Conservation (phyloP, 768 basidiomycete genomes). For the Suillus luteus region DNA sequence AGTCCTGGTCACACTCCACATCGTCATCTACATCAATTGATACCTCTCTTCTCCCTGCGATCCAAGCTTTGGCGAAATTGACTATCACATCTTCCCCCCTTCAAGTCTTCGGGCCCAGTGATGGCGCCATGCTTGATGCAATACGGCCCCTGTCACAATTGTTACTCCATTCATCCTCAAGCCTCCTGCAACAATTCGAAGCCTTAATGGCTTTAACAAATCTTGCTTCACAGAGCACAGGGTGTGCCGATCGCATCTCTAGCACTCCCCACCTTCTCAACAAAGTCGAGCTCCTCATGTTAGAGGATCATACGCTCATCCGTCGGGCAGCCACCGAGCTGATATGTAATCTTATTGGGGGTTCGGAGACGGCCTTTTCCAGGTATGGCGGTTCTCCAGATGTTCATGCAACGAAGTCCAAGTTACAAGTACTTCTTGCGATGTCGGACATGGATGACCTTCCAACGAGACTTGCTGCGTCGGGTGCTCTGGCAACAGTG, state of each 20-base stretch:
- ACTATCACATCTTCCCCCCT: slow-evolving; percentile 89
- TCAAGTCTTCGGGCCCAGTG: slow-evolving; percentile 87
- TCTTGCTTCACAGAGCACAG: slow-evolving; percentile 74
- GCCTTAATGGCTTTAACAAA: slow-evolving; percentile 96
- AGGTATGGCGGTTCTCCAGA: slow-evolving; percentile 58
- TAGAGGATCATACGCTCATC: slow-evolving; percentile 82
- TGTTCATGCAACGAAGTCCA: slow-evolving; percentile 45
- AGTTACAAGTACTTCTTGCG: slow-evolving; percentile 81
- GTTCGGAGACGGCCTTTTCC: slow-evolving; percentile 74
- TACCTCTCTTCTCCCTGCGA: slow-evolving; percentile 53
- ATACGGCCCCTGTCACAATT: slow-evolving; percentile 78
- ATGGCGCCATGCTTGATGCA: slow-evolving; percentile 76
- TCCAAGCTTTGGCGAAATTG: slow-evolving; percentile 92
- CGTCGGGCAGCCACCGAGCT: slow-evolving; percentile 89
- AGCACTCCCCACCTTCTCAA: slow-evolving; percentile 58
- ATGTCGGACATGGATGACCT: slow-evolving; percentile 86
- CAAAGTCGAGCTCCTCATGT: slow-evolving; percentile 69
- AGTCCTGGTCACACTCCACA: slow-evolving; percentile 42
- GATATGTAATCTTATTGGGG: slow-evolving; percentile 85
- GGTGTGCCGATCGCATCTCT: slow-evolving; percentile 68
- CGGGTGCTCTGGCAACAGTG: slow-evolving; percentile 85
- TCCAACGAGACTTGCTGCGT: slow-evolving; percentile 85
- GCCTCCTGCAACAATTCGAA: slow-evolving; percentile 85
- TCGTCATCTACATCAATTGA: slow-evolving; percentile 27
- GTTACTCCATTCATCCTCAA: slow-evolving; percentile 67